phyloP scores from a whole-genome alignment of 2,329 filamentous ascomycete species.

The Aureobasidium sp. region DNA sequence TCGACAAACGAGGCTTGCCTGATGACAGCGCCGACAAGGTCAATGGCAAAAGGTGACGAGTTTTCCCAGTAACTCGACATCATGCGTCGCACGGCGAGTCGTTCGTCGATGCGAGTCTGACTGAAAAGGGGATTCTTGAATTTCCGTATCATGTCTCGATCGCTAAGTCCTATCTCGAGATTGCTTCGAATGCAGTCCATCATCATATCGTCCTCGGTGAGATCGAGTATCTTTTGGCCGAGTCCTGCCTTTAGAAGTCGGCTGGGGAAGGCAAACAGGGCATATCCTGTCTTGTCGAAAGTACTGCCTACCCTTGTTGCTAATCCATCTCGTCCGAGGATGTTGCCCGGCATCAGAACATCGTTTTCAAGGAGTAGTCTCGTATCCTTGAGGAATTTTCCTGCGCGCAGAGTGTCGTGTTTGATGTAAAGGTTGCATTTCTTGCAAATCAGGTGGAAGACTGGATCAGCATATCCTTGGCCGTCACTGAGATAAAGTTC shows the following conservation, averaged over 20 bases:
- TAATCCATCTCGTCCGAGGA: constrained; percentile 47
- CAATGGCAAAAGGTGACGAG: constrained; percentile 55
- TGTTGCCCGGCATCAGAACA: constrained; percentile 60
- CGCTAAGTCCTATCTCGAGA: constrained; percentile 43
- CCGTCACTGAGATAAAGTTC: constrained; percentile 31
- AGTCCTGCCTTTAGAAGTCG: constrained; percentile 41
- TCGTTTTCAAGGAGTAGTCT: constrained; percentile 40
- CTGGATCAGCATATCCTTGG: constrained; percentile 54
- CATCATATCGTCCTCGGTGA: constrained; percentile 22
- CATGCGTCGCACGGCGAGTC: constrained; percentile 54
- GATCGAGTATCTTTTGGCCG: constrained; percentile 32
- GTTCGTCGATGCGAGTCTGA: constrained; percentile 17
- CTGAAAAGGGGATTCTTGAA: constrained; percentile 26
- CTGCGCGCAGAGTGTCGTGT: constrained; percentile 54
- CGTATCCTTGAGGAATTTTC: constrained; percentile 55
- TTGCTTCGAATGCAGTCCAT: constrained; percentile 47
- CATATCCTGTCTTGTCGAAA: constrained; percentile 17
- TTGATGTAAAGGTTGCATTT: constrained; percentile 46
- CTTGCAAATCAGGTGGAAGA: constrained; percentile 46
- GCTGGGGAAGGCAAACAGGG: constrained; percentile 18
- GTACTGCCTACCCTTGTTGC: constrained; percentile 34
- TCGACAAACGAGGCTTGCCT: constrained; percentile 60
- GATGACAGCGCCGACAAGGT: constrained; percentile 58
- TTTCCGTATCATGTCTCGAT: constrained; percentile 33
- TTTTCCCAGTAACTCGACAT: constrained; percentile 67